phyloP scores from a whole-genome alignment of 2,329 filamentous ascomycete species.

The Cladosporium velox region DNA sequence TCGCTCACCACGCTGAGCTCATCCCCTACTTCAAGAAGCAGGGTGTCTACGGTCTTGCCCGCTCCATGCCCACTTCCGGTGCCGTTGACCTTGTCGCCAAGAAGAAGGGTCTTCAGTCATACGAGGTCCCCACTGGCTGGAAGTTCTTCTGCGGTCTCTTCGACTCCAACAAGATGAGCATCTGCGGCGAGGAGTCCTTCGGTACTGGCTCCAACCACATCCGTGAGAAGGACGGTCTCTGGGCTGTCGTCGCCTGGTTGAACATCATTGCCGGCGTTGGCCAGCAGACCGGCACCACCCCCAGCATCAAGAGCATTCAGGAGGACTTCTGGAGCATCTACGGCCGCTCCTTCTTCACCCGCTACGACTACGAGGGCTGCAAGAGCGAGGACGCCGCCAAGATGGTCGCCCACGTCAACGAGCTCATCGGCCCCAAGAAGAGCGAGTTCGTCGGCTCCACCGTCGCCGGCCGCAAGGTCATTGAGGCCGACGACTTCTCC shows the following conservation, averaged over 20 bases:
- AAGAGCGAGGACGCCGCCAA: constrained; percentile 89
- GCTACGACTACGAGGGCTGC: constrained; percentile 97
- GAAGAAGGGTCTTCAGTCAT: constrained; percentile 85
- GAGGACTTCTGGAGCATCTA: constrained; percentile 96
- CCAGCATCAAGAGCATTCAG: constrained; percentile 95
- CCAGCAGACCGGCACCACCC: constrained; percentile 75
- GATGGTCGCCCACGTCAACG: constrained; percentile 77
- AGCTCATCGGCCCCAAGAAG: constrained; percentile 69
- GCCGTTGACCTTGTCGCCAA: constrained; percentile 95
- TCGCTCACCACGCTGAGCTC: constrained; percentile 91
- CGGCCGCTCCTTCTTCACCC: constrained; percentile 97
- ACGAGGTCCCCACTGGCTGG: constrained; percentile 98
- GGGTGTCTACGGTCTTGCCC: constrained; percentile 90
- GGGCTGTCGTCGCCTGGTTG: constrained; percentile 96
- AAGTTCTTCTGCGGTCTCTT: constrained; percentile 98
- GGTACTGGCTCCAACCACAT: constrained; percentile 98
- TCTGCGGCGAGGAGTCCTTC: constrained; percentile 98
- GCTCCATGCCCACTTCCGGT: constrained; percentile 95
- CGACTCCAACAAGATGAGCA: constrained; percentile 92
- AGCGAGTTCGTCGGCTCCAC: constrained; percentile 80
- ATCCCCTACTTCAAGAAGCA: constrained; percentile 99
- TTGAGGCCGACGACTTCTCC: constrained; percentile 91
- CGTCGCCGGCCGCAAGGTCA: constrained; percentile 78
- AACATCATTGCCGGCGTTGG: constrained; percentile 97
- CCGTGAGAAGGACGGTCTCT: constrained; percentile 97